These are phyloP conservation scores for Fusarium graminum DNA, from an alignment of 2,329 filamentous ascomycete species.

Conservation along the genomic window DNA sequence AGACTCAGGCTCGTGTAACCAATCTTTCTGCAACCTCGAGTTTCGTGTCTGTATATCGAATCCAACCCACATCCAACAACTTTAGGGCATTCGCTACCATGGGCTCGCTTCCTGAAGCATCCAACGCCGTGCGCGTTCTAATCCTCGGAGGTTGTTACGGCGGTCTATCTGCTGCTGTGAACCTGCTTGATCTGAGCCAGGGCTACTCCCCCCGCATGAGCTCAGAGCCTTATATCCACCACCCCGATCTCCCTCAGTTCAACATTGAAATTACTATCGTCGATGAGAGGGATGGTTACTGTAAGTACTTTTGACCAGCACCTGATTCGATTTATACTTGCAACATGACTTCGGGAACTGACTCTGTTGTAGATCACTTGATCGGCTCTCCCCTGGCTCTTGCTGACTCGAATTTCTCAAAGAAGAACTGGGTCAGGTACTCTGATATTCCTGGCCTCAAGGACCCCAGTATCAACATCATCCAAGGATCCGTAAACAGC, in stretches of 20 bases:
- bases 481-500: slow-evolving; percentile 73
- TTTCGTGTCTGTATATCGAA: slow-evolving; percentile 14
- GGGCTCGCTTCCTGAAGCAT: slow-evolving; percentile 49
- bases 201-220: slow-evolving; percentile 65
- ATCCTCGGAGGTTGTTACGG: slow-evolving; percentile 79
- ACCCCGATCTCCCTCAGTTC: slow-evolving; percentile 61
- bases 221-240: slow-evolving; percentile 55
- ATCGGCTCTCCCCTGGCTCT: slow-evolving; percentile 82
- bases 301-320: slow-evolving; percentile 61
- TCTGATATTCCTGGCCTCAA: slow-evolving; percentile 75
- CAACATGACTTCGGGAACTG: slow-evolving; percentile 3
- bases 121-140: slow-evolving; percentile 67
- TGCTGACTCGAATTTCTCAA: slow-evolving; percentile 71
- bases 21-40: slow-evolving; percentile 10
- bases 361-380: slow-evolving; percentile 70
- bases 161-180: slow-evolving; percentile 75
- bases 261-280: slow-evolving; percentile 78
- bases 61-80: slow-evolving; percentile 15
- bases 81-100: slow-evolving; percentile 45
- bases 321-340: not conserved
- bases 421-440: slow-evolving; percentile 78
- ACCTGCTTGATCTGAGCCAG: slow-evolving; percentile 74
- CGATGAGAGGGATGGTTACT: slow-evolving; percentile 86
- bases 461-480: slow-evolving; percentile 69
- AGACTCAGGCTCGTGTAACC: slow-evolving; percentile 14